phyloP scores from a whole-genome alignment of 192 early-diverging fungal genomes.

The Backusella tarrabulga region DNA sequence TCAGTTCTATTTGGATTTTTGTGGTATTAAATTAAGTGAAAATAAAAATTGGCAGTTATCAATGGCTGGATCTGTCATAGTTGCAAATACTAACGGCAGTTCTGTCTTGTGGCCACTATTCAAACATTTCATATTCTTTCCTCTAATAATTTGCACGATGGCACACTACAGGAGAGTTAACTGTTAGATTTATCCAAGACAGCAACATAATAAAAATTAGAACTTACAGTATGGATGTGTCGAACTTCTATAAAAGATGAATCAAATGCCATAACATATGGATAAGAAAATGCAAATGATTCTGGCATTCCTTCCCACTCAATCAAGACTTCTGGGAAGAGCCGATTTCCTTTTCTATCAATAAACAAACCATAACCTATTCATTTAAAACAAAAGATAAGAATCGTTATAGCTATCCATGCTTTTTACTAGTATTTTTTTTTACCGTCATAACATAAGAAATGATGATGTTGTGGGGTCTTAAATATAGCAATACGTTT shows the following conservation, averaged over 20 bases:
- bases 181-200: neutral
- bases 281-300: slow-evolving; percentile 76
- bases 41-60: slow-evolving; percentile 19
- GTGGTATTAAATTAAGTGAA: slow-evolving; percentile 13
- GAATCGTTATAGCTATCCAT: slow-evolving; percentile 51
- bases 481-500: slow-evolving; percentile 84
- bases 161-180: slow-evolving; percentile 29
- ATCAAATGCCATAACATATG: slow-evolving; percentile 92
- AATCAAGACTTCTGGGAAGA: slow-evolving; percentile 72
- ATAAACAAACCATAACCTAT: slow-evolving; percentile 91
- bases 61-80: slow-evolving; percentile 25
- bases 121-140: slow-evolving; percentile 56
- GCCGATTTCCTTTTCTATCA: slow-evolving; percentile 78
- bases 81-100: slow-evolving; percentile 21
- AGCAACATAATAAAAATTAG: neutral
- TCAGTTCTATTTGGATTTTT: neutral
- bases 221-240: slow-evolving; percentile 65
- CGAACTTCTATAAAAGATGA: slow-evolving; percentile 88
- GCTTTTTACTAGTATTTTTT: slow-evolving; percentile 45
- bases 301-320: slow-evolving; percentile 86
- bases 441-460: slow-evolving; percentile 92
- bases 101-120: slow-evolving; percentile 31
- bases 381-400: neutral
- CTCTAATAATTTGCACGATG: slow-evolving; percentile 54
- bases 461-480: slow-evolving; percentile 70